phyloP scores from a whole-genome alignment of 2,329 filamentous ascomycete species.

The Alternaria sp. region DNA sequence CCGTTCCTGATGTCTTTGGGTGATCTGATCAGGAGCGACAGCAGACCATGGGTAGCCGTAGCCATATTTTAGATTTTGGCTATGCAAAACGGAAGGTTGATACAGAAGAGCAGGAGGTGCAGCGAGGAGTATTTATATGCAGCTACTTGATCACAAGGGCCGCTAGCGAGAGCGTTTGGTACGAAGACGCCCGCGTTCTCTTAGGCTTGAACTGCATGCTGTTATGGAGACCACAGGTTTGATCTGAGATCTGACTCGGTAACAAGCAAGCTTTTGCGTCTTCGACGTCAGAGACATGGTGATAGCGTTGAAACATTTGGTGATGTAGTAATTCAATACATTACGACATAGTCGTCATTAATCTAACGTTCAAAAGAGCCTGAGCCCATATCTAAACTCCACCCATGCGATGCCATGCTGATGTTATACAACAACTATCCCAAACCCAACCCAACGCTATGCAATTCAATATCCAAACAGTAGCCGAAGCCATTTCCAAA shows the following conservation, averaged over 20 bases:
- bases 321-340: neutral
- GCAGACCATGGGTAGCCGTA: no score
- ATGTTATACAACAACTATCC: neutral
- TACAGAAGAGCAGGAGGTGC: no score
- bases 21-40: no score
- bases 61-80: no score
- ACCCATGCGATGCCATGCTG: neutral
- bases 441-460: conserved; percentile 5
- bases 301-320: accelerated
- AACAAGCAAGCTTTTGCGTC: neutral
- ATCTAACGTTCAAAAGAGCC: neutral
- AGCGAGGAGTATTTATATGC: no score
- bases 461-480: conserved; percentile 5
- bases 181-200: neutral
- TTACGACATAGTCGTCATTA: conserved; percentile 7
- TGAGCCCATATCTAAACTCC: neutral
- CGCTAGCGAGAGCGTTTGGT: neutral
- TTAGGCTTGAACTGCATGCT: neutral
- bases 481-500: neutral
- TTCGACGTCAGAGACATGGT: neutral
- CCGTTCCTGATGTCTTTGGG: no score
- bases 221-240: neutral
- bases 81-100: no score
- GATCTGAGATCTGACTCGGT: neutral
- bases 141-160: neutral